Evolutionary conservation across 805 yeast species (phyloP).

Genomic region (Candida tallmaniae): DNA sequence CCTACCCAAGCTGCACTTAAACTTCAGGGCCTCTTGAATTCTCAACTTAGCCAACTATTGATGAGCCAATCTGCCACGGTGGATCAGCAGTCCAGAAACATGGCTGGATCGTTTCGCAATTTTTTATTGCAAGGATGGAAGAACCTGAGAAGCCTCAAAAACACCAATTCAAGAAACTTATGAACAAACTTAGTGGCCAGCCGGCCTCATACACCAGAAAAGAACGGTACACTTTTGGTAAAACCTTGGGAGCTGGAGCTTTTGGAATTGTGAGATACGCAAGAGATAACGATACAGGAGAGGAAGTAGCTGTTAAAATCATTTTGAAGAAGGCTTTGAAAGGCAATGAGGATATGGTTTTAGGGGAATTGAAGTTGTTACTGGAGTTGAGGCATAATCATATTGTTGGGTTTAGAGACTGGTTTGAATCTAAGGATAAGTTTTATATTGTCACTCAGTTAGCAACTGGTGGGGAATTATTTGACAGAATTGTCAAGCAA

Average conservation of each 20-base stretch:
- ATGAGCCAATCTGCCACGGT: too few relatives aligned
- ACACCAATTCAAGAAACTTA: constrained; percentile 27
- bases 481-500: constrained; percentile 74
- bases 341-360: constrained; percentile 71
- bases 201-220: constrained; percentile 68
- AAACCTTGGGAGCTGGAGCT: constrained; percentile 90
- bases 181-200: constrained; percentile 65
- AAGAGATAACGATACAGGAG: constrained; percentile 40
- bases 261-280: constrained; percentile 92
- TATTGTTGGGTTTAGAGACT: constrained; percentile 84
- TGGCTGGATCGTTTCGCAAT: too few relatives aligned
- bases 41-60: too few relatives aligned
- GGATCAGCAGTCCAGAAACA: too few relatives aligned
- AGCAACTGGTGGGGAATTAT: constrained; percentile 94
- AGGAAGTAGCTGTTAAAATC: constrained; percentile 87
- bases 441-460: constrained; percentile 90
- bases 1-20: too few relatives aligned
- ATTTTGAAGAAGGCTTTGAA: constrained; percentile 79
- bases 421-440: constrained; percentile 91
- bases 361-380: constrained; percentile 71
- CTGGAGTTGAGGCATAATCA: constrained; percentile 73
- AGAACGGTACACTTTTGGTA: constrained; percentile 67
- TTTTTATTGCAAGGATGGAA: constrained; percentile 3
- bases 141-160: constrained; percentile 10
- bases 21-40: too few relatives aligned